Base-by-base conservation (phyloP, 2,329 filamentous ascomycete genomes). In the Penicillium expansum region DNA sequence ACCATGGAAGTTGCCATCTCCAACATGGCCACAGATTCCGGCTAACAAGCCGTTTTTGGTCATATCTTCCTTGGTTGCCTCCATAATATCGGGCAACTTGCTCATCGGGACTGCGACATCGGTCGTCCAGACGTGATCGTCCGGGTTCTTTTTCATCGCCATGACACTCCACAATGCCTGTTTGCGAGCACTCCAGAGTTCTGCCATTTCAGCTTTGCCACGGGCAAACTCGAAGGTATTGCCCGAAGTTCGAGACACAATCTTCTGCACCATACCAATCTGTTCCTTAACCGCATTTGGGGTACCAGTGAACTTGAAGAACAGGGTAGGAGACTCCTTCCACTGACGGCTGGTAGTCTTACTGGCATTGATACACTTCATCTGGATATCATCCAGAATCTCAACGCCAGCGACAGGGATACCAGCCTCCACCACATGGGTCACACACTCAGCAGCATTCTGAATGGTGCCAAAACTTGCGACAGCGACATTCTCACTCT, bases 321-420 rank as follows among this genome's bases (percentile, higher is more conserved):
- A 92, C 2, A 92, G 76, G 0, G 89, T 91, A 0, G 89, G 86
- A 0, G 77, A 76, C 68, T 90, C 88, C 56, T 83, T 83, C 89
- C 89, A 92, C 37, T 77, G 77, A 24, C 79, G 70, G 41, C 70
- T 73, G 3, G 78, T 80, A 9, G 73, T 69, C 35, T 77, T 69
- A 57, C 76, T 78, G 44, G 74, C 73, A 62, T 88, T 88, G 73
- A 88, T 87, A 71, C 83, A 86, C 61, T 79, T 76, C 85, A 97
- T 97, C 78, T 96, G 92, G 56, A 92, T 88, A 70, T 96, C 92
- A 76, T 97, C 92, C 29, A 97, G 80, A 56, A 97, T 89, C 77
- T 97, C 92, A 42, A 97, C 86, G n/a, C 92, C 92, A 0, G 92
- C 92, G 41, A 97, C 87, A 30, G 90, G 90, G 11, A 96, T 84